Evolutionary conservation across 2,329 filamentous ascomycete genomes (phyloP), one percentile per base, ranked within the genome.

Genomic region (Colletotrichum sansevieriae): DNA sequence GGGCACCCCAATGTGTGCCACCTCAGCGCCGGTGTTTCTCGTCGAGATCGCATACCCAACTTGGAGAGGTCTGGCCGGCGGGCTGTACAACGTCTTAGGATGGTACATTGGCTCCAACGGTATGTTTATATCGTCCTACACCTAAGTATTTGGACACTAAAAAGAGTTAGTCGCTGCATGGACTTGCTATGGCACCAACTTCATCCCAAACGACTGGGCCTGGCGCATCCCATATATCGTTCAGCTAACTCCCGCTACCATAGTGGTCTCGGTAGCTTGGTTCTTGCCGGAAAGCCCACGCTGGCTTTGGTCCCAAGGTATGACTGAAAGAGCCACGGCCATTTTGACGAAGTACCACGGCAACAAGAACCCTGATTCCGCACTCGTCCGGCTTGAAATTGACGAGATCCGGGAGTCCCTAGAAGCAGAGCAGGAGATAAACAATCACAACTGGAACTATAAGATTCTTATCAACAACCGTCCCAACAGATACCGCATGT

Each of bases 351-450:
- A 74, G 25, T 81, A 80, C 39, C 83, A 84, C 60, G 83, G 83
- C 13, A 76, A 80, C 22, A 83, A 81, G 0, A 81, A 85, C 63
- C 71, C 68, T 0, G 68, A 75, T 0, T 76, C 74, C 3, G 73
- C 74, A 1, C 78, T 76, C 65, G 77, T 79, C 0, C 74, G 73
- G 63, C 76, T 79, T 0, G 82, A 86, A 63, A 82, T 78, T 70
- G 76, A 80, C 5, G 82, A 86, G 72, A 86, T 86, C 68, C 80
- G 79, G 65, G 81, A 84, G 70, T 83, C 82, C 4, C 76, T 85
- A 11, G 77, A 77, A 55, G 72, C 83, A 11, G 84, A 85, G 69
- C 76, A 79, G 61, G 74, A 78, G 52, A 20, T 70, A 1, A 75
- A 75, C 52, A 75, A 78, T 66, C 79, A 76, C 29, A 78, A 74